phyloP scores from a whole-genome alignment of 805 yeast genomes.

The Alloascoidea africana region DNA sequence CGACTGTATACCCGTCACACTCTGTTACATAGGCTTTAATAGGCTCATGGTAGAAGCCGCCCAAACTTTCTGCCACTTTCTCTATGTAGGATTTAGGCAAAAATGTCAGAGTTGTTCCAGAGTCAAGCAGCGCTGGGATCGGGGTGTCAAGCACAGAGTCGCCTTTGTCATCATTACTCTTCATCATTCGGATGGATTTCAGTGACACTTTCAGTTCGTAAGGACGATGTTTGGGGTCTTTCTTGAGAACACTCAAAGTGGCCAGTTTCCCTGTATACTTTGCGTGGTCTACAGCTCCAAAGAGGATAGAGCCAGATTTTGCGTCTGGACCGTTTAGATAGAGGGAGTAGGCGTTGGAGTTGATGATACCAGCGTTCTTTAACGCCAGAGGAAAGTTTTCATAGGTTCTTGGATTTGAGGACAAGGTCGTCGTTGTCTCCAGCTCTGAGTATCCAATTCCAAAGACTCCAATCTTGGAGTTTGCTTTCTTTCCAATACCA shows the following conservation, averaged over 20 bases:
- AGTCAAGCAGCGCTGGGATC: constrained; percentile 31
- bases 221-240: constrained; percentile 1
- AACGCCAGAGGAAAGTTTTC: constrained; percentile 18
- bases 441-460: background rate
- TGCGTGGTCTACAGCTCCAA: constrained; percentile 28
- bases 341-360: constrained; percentile 27
- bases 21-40: constrained; percentile 25
- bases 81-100: constrained; percentile 23
- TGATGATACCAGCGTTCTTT: constrained; percentile 25
- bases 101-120: constrained; percentile 37
- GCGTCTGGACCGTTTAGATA: constrained; percentile 23
- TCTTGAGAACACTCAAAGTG: constrained; percentile 16
- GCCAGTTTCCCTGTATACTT: constrained; percentile 23
- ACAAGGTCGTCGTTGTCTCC: constrained; percentile 4
- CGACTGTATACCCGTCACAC: constrained; percentile 7
- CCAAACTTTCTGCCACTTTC: constrained; percentile 18
- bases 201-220: background rate
- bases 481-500: background rate
- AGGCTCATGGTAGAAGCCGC: constrained; percentile 17
- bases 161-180: constrained; percentile 3
- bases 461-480: background rate
- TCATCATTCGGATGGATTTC: too few species aligned
- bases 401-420: constrained; percentile 7
- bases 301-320: constrained; percentile 20
- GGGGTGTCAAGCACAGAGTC: constrained; percentile 6